A percentile compares a stretch with the other conserved stretches of the same genome.
Evolutionary conservation across 2,329 filamentous ascomycete genomes (phyloP).

Genomic region (Colletotrichum spinosum): DNA sequence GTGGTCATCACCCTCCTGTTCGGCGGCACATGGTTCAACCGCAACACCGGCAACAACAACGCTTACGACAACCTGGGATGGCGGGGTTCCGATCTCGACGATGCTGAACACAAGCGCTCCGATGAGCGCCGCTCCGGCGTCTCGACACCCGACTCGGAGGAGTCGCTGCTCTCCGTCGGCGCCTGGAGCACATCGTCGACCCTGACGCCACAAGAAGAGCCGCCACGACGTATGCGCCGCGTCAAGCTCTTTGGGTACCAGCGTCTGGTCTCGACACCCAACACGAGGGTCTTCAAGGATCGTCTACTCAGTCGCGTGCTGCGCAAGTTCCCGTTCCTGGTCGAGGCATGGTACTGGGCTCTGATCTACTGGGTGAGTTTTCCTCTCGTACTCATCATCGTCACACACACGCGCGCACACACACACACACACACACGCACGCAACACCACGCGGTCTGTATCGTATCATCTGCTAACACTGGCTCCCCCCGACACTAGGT

Average conservation of each 20-base stretch:
- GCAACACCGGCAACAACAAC: conserved; percentile 51
- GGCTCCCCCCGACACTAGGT: conserved; percentile 57
- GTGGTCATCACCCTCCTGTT: conserved; percentile 56
- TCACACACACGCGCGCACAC: background rate
- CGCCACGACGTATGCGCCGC: conserved; percentile 47
- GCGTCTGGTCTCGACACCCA: conserved; percentile 66
- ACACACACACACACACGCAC: too few relatives aligned
- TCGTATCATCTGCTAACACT: too few relatives aligned
- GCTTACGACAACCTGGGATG: conserved; percentile 38
- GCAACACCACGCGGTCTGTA: too few relatives aligned
- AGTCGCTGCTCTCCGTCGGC: conserved; percentile 30
- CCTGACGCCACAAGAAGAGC: conserved; percentile 43
- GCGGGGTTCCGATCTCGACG: conserved; percentile 20
- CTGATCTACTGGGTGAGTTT: conserved; percentile 78
- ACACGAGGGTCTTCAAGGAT: conserved; percentile 70
- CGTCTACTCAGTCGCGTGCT: conserved; percentile 73
- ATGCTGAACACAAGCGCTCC: conserved; percentile 37
- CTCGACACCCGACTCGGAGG: conserved; percentile 35
- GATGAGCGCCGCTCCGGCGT: conserved; percentile 51
- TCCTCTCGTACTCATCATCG: background rate
- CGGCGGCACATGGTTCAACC: conserved; percentile 58
- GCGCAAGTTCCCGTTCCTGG: conserved; percentile 76
- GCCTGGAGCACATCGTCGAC: conserved; percentile 42
- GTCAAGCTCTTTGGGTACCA: conserved; percentile 43
- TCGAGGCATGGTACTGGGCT: conserved; percentile 83